phyloP scores from a whole-genome alignment of 495 filamentous ascomycete genomes.

The Jackrogersella multiformis region DNA sequence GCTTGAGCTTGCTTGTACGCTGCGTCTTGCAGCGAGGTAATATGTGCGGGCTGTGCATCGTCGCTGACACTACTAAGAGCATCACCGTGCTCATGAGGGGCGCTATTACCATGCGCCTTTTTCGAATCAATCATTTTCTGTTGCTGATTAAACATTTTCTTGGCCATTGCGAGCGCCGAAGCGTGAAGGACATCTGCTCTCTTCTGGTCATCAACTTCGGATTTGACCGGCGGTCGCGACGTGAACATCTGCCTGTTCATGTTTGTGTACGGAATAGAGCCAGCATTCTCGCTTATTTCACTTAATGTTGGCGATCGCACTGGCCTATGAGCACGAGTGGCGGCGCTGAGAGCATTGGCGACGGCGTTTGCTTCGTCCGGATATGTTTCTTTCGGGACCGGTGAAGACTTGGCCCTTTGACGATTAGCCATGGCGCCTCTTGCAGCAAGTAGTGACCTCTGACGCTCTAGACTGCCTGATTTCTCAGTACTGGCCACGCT shows the following conservation, averaged over 20 bases:
- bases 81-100: constrained; percentile 42
- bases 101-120: constrained; percentile 41
- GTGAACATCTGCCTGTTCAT: constrained; percentile 75
- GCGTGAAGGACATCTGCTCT: constrained; percentile 76
- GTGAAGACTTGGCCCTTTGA: constrained; percentile 72
- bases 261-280: constrained; percentile 56
- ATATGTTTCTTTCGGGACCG: constrained; percentile 58
- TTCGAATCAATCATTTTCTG: constrained; percentile 64
- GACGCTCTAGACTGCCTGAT: constrained; percentile 45
- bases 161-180: constrained; percentile 87
- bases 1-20: constrained; percentile 86
- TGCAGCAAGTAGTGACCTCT: constrained; percentile 74
- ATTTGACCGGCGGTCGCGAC: constrained; percentile 73
- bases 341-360: constrained; percentile 72
- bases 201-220: constrained; percentile 77
- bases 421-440: constrained; percentile 75
- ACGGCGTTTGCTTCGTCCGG: constrained; percentile 68
- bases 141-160: constrained; percentile 78
- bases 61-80: constrained; percentile 45
- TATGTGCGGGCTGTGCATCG: constrained; percentile 48
- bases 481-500: constrained; percentile 21
- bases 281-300: constrained; percentile 44
- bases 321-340: constrained; percentile 65
- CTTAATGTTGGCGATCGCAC: constrained; percentile 44
- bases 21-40: constrained; percentile 77